phyloP scores from a whole-genome alignment of 805 yeast species.

The Candida endomychidarum region DNA sequence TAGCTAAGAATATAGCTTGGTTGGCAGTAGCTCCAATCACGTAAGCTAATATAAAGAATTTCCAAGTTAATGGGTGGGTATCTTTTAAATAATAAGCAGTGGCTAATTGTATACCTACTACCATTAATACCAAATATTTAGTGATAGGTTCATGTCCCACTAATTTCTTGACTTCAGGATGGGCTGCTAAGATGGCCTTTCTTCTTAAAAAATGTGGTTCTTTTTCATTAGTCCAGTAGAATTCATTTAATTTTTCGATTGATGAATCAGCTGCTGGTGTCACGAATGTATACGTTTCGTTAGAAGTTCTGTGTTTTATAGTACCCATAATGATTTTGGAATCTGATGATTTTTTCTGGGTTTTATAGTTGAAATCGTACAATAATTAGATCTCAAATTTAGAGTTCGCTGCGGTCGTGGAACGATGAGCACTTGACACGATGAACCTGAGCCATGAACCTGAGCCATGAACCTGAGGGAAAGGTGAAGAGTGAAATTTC shows the following conservation, averaged over 20 bases:
- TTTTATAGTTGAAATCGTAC: slow-evolving; percentile 3
- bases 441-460: too few relatives aligned
- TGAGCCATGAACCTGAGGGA: too few relatives aligned
- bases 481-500: too few relatives aligned
- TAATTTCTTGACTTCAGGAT: slow-evolving; percentile 77
- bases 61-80: slow-evolving; percentile 50
- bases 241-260: slow-evolving; percentile 53
- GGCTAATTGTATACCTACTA: slow-evolving; percentile 66
- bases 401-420: too few relatives aligned
- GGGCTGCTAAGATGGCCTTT: slow-evolving; percentile 65
- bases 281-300: slow-evolving; percentile 29
- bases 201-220: slow-evolving; percentile 83
- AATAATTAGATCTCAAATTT: not conserved
- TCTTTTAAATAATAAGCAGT: slow-evolving; percentile 63
- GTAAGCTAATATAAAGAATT: slow-evolving; percentile 66
- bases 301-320: slow-evolving; percentile 27
- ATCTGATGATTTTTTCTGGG: too few relatives aligned
- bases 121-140: slow-evolving; percentile 67
- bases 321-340: slow-evolving; percentile 3
- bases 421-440: too few relatives aligned
- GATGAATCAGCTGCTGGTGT: slow-evolving; percentile 44
- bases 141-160: slow-evolving; percentile 87
- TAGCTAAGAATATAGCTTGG: slow-evolving; percentile 82
- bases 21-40: slow-evolving; percentile 82
- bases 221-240: slow-evolving; percentile 77